Evolutionary conservation across 352 stramenopile species (phyloP).

Genomic region (Peronospora tabacina): DNA sequence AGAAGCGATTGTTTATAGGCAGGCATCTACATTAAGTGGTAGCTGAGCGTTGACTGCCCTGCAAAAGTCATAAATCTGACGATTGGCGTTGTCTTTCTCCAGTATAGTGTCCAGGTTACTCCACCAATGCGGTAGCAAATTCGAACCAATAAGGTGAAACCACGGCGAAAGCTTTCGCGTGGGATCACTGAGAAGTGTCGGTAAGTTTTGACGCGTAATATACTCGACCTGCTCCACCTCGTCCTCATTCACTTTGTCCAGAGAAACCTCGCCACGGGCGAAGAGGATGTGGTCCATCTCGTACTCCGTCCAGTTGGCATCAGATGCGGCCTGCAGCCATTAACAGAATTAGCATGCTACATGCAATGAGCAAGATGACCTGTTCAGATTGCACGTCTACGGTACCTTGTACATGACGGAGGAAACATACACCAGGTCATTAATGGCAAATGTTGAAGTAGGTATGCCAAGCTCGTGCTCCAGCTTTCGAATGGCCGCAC

Average conservation of each 20-base stretch:
- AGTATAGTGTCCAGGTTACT: conserved; percentile 56
- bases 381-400: conserved; percentile 8
- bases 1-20: background rate
- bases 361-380: background rate
- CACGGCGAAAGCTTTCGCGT: conserved; percentile 68
- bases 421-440: conserved; percentile 95
- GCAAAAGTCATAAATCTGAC: conserved; percentile 58
- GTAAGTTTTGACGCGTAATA: conserved; percentile 61
- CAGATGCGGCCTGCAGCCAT: conserved; percentile 45
- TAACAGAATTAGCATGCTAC: conserved; percentile 9
- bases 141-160: conserved; percentile 72
- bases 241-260: conserved; percentile 88
- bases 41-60: conserved; percentile 10
- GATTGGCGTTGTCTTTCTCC: conserved; percentile 39
- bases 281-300: conserved; percentile 99
- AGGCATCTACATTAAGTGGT: background rate
- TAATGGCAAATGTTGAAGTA: conserved; percentile 55
- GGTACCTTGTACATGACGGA: conserved; percentile 96
- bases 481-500: conserved; percentile 95
- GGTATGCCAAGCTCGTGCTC: conserved; percentile 97
- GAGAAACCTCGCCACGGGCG: conserved; percentile 62
- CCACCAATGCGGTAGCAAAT: conserved; percentile 67
- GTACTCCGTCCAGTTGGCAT: conserved; percentile 94
- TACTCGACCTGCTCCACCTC: conserved; percentile 90
- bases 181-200: conserved; percentile 45